phyloP scores from a whole-genome alignment of 495 filamentous ascomycete species.

The Hypoxylon lienhwacheense region DNA sequence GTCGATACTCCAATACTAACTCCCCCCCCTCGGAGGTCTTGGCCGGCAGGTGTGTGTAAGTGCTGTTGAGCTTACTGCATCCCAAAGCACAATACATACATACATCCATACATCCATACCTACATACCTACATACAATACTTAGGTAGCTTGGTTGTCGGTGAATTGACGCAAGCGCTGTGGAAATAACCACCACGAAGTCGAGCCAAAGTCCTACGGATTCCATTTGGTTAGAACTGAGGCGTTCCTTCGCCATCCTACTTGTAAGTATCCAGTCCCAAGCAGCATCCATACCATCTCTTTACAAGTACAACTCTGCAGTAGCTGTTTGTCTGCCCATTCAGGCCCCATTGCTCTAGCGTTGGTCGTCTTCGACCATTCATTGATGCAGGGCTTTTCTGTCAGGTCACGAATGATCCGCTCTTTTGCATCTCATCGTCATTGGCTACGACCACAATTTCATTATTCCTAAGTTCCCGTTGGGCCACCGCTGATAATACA shows the following conservation, averaged over 20 bases:
- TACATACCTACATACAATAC: no score
- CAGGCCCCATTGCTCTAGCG: constrained; percentile 34
- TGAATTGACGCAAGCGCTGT: constrained; percentile 33
- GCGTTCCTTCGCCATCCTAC: constrained; percentile 17
- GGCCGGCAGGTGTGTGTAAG: constrained; percentile 25
- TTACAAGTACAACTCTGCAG: constrained; percentile 21
- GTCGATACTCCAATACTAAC: constrained; percentile 18
- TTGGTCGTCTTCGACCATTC: constrained; percentile 43
- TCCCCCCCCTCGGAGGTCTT: constrained; percentile 15
- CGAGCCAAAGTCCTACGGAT: constrained; percentile 34
- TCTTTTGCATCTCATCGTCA: constrained; percentile 44
- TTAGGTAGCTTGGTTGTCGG: constrained; percentile 33
- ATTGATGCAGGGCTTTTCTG: constrained; percentile 40
- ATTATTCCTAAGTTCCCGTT: constrained; percentile 36
- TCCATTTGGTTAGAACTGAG: constrained; percentile 14
- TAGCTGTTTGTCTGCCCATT: constrained; percentile 34
- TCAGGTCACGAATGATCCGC: constrained; percentile 46
- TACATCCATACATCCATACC: no score
- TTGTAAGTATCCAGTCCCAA: constrained; percentile 31
- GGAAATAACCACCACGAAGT: constrained; percentile 28
- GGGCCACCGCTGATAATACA: constrained; percentile 40
- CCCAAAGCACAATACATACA: no score
- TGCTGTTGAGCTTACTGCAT: constrained; percentile 37
- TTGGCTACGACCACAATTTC: constrained; percentile 40
- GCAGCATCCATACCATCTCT: constrained; percentile 24